Conservation (phyloP, 2,329 filamentous ascomycete species). For the Lasiodiplodia theobromae region DNA sequence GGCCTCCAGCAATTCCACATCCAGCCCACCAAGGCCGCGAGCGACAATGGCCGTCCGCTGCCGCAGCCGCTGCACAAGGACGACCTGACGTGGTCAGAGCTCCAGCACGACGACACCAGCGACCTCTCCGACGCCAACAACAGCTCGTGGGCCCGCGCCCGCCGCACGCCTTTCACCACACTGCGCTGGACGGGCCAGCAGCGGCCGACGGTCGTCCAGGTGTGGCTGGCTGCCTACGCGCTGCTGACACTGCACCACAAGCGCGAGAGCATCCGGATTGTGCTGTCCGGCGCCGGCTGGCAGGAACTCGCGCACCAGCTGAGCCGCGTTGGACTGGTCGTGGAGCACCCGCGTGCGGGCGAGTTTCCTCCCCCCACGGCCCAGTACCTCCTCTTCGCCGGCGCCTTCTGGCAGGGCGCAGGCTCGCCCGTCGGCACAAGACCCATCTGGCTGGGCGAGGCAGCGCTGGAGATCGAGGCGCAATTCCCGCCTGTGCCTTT, state of each 20-base stretch:
- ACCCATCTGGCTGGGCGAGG: conserved; percentile 45
- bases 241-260: conserved; percentile 54
- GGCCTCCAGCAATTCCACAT: neutral
- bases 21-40: neutral
- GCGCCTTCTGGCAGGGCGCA: conserved; percentile 55
- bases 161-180: conserved; percentile 52
- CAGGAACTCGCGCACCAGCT: conserved; percentile 52
- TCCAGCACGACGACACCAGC: conserved; percentile 30
- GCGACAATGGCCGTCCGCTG: conserved; percentile 37
- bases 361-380: conserved; percentile 46
- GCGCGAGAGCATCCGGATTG: conserved; percentile 55
- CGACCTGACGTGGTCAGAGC: conserved; percentile 38
- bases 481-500: conserved; percentile 48
- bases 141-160: conserved; percentile 54
- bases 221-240: conserved; percentile 57
- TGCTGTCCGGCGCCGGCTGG: conserved; percentile 48
- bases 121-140: conserved; percentile 44
- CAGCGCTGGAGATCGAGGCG: conserved; percentile 26
- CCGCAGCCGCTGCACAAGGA: conserved; percentile 39
- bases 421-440: conserved; percentile 52
- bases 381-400: conserved; percentile 59
- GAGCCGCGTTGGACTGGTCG: conserved; percentile 36
- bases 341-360: conserved; percentile 48
- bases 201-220: conserved; percentile 51
- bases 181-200: conserved; percentile 49